Evolutionary conservation across 2,329 filamentous ascomycete genomes (phyloP).

Genomic region (Cytospora piceae): DNA sequence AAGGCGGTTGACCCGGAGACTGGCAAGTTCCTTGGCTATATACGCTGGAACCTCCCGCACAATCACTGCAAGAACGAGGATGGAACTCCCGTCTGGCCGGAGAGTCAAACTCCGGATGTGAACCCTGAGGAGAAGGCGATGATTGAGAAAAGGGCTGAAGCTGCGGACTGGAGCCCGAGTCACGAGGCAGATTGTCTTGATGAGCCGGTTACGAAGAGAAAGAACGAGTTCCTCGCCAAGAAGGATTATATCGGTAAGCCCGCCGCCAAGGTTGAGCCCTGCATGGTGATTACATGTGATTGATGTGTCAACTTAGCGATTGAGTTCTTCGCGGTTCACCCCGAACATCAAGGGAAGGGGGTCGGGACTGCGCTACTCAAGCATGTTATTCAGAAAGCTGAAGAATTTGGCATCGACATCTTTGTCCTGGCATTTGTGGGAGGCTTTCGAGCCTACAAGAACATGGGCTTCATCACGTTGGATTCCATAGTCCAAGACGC

Average conservation of each 20-base stretch:
- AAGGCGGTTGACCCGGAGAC: conserved; percentile 34
- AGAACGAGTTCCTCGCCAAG: conserved; percentile 19
- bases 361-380: conserved; percentile 34
- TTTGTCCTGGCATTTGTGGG: conserved; percentile 33
- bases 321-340: conserved; percentile 36
- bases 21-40: conserved; percentile 33
- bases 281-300: background rate
- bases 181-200: conserved; percentile 27
- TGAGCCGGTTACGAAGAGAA: conserved; percentile 20
- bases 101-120: conserved; percentile 31
- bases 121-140: conserved; percentile 26
- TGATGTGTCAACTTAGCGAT: conserved; percentile 29
- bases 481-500: conserved; percentile 34
- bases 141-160: conserved; percentile 25
- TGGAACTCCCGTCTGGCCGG: conserved; percentile 27
- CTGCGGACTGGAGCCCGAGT: conserved; percentile 29
- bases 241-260: conserved; percentile 31
- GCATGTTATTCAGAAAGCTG: conserved; percentile 32
- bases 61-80: conserved; percentile 1
- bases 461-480: conserved; percentile 33
- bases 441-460: conserved; percentile 32
- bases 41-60: conserved; percentile 32
- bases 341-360: conserved; percentile 32
- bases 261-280: background rate
- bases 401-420: conserved; percentile 34